Percentiles rank a stretch among this genome's conserved stretches.
Evolutionary conservation across 345 rosid genomes (phyloP).

Genomic region (Gossypium rotundifolium): DNA sequence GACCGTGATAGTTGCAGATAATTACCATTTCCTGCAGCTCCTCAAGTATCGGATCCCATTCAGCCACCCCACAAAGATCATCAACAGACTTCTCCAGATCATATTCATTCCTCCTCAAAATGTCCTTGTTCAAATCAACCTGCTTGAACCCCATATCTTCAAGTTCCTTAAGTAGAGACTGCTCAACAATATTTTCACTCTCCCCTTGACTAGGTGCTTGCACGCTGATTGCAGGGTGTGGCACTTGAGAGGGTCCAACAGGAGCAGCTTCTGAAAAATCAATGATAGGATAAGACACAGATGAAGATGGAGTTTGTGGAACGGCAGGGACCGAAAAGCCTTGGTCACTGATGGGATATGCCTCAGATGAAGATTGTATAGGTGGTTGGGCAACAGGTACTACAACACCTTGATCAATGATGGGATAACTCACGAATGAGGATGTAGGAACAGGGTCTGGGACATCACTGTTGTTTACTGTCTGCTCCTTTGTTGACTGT

Average conservation of each 20-base stretch:
- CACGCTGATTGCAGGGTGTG: not conserved
- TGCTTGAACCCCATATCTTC: conserved; percentile 94
- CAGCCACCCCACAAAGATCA: conserved; percentile 68
- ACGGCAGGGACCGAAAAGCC: conserved; percentile 14
- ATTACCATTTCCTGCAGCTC: conserved; percentile 90
- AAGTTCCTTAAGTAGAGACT: conserved; percentile 64
- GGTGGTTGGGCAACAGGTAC: conserved; percentile 19
- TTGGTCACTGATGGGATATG: not conserved
- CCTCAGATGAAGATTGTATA: not conserved
- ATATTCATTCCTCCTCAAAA: conserved; percentile 65
- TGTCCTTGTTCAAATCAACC: conserved; percentile 81
- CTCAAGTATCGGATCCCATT: conserved; percentile 87
- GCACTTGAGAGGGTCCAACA: conserved; percentile 11
- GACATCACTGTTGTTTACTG: conserved; percentile 21
- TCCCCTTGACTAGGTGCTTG: not conserved
- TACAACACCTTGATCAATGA: conserved; percentile 14
- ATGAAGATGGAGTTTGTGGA: conserved; percentile 19
- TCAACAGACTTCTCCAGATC: conserved; percentile 74
- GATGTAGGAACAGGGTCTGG: conserved; percentile 22
- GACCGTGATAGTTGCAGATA: not conserved
- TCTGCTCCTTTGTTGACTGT: conserved; percentile 33
- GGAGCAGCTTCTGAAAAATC: conserved; percentile 34
- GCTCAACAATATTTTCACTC: conserved; percentile 24
- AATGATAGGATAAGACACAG: conserved; percentile 36
- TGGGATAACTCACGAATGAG: conserved; percentile 14